Conservation (phyloP, 176 grass and related monocot genomes). For the Eremochloa ophiuroides region DNA sequence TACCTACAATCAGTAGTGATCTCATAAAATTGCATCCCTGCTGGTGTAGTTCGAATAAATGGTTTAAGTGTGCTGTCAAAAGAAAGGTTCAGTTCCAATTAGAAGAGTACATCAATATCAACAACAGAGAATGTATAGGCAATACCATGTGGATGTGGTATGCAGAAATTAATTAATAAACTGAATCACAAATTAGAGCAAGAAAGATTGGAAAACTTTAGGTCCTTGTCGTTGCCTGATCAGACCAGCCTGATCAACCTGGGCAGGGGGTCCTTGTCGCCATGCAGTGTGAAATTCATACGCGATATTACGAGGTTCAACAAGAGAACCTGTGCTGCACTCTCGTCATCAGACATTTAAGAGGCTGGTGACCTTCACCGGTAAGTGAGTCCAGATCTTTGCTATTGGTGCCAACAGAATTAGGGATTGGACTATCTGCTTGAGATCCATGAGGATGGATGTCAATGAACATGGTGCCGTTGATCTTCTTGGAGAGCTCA, state of each 20-base stretch:
- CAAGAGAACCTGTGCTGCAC: background rate
- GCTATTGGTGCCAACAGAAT: background rate
- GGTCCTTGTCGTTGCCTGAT: background rate
- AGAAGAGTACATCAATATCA: background rate
- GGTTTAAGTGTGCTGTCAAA: slow-evolving; percentile 81
- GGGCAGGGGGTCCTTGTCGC: background rate
- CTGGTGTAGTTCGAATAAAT: slow-evolving; percentile 75
- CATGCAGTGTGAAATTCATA: background rate
- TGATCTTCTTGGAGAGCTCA: background rate
- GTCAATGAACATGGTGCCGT: background rate
- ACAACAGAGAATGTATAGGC: background rate
- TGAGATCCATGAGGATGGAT: background rate
- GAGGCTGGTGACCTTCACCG: background rate
- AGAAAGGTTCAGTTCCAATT: slow-evolving; percentile 17
- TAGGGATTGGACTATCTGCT: background rate
- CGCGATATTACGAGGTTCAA: background rate
- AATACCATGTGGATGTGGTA: background rate
- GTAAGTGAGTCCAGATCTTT: background rate
- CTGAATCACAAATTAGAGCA: background rate
- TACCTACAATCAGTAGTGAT: slow-evolving; percentile 91
- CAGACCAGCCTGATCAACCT: background rate
- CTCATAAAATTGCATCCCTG: slow-evolving; percentile 66
- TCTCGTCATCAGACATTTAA: background rate
- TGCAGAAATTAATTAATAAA: background rate
- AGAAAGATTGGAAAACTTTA: background rate